Base-by-base conservation (phyloP, 202 grass and related monocot genomes). In the Dendrocalamus latiflorus region DNA sequence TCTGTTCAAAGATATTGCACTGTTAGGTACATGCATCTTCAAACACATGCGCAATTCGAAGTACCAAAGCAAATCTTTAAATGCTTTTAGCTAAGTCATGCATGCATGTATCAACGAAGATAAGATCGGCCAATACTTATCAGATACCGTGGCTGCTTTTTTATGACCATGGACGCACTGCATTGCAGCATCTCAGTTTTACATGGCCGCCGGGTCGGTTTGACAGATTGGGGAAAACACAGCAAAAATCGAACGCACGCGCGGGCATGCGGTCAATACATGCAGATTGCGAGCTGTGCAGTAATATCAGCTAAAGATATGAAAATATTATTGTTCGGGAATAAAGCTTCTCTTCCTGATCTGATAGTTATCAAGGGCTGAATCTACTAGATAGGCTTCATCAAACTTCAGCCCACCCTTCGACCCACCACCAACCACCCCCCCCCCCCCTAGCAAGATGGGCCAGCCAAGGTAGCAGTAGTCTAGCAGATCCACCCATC, bases 161-260 rank as follows among this genome's bases (percentile, higher is more conserved):
- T 33, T 8, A 72, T 70, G 41, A 65, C 36, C 76, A 28, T 47
- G 39, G 25, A 24, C 45, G 14, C 60, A 4, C 6, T 36, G 28
- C n/a, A 62, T 20, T 13, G 62, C 76, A 9, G 77, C 76, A 81
- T 81, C 82, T n/a, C 57, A 16, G 72, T 67, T 85, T 81, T 72
- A 82, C 77, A 82, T 77, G 20, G 70, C 65, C 20, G 38, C 65
- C 54, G 25, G 71, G 81, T 60, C 70, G 82, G 87, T 65, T 86
- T 86, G 83, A 89, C 72, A 57, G 12, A 48, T 20, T 5, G 80
- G 0, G 43, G 8, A 30, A 72, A 45, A 51, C 16, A 9, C 17
- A 20, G 51, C 60, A 50, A 42, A 12, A 41, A 45, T 60, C 39
- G 17, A 39, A 62, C 66, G 14, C 21, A 45, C 7, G 56, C 3